These are phyloP conservation scores for Aspergillus calidoustus DNA, from an alignment of 2,329 filamentous ascomycete species.

Conservation along the genomic window DNA sequence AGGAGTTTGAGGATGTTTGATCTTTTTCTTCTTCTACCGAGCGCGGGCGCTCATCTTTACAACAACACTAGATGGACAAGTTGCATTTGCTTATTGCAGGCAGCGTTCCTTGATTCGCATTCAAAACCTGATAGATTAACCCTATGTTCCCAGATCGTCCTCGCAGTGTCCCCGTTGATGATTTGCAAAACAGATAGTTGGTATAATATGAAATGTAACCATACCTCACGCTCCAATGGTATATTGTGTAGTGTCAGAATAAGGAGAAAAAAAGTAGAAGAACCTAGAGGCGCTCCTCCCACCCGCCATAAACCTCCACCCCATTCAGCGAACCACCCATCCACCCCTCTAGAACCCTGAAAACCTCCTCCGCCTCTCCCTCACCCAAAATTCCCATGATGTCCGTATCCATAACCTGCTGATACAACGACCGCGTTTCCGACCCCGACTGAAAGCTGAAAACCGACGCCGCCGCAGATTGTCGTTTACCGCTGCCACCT, in stretches of 20 bases:
- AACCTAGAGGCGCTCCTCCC: background rate
- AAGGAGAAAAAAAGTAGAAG: too few relatives aligned
- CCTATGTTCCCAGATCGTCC: background rate
- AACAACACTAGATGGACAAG: constrained; percentile 1
- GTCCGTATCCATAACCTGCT: constrained; percentile 3
- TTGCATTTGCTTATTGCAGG: background rate
- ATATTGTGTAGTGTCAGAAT: background rate
- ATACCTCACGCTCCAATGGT: background rate
- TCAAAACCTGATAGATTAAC: background rate
- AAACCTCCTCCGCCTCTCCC: background rate
- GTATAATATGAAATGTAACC: background rate
- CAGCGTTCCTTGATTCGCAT: background rate
- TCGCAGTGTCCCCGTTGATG: background rate
- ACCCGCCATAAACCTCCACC: background rate
- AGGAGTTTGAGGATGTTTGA: constrained; percentile 51
- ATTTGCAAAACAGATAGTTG: background rate
- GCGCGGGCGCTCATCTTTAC: constrained; percentile 28
- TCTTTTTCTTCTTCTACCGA: constrained; percentile 2
- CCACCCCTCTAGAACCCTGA: background rate
- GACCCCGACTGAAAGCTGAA: background rate
- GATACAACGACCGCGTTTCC: background rate
- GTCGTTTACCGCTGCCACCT: background rate
- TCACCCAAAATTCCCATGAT: background rate
- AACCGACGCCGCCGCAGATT: background rate
- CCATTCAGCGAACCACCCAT: background rate